A percentile compares a stretch with the other conserved stretches of the same genome.
Conservation (phyloP, 2,329 filamentous ascomycete genomes). For the Aspergillus tanneri region DNA sequence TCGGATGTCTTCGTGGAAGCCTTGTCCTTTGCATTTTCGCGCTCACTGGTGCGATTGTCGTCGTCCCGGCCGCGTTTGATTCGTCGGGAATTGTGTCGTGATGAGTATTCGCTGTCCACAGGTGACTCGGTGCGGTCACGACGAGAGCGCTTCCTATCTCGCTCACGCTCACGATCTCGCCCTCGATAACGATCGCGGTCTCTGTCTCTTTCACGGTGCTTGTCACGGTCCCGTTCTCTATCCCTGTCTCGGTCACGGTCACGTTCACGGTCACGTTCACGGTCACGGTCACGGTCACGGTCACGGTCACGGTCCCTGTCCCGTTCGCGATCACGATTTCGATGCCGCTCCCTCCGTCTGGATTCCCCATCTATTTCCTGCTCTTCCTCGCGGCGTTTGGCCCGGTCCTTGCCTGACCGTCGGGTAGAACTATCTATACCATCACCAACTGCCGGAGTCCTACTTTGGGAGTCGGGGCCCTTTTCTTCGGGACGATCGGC, state of each 20-base stretch:
- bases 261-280: slow-evolving; percentile 31
- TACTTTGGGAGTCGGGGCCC: slow-evolving; percentile 20
- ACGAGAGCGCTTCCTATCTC: slow-evolving; percentile 39
- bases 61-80: slow-evolving; percentile 37
- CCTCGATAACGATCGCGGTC: slow-evolving; percentile 36
- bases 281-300: slow-evolving; percentile 37
- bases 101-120: slow-evolving; percentile 32
- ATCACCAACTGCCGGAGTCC: slow-evolving; percentile 21
- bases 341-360: slow-evolving; percentile 42
- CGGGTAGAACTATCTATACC: slow-evolving; percentile 26
- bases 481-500: slow-evolving; percentile 34
- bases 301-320: slow-evolving; percentile 27
- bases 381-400: slow-evolving; percentile 31
- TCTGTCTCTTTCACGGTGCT: slow-evolving; percentile 42
- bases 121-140: slow-evolving; percentile 42
- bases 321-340: slow-evolving; percentile 38
- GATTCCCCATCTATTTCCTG: slow-evolving; percentile 38
- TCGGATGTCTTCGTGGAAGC: slow-evolving; percentile 20
- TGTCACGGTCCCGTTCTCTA: slow-evolving; percentile 39
- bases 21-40: slow-evolving; percentile 21
- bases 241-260: slow-evolving; percentile 26
- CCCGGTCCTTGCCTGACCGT: slow-evolving; percentile 32
- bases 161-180: slow-evolving; percentile 25
- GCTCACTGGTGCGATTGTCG: slow-evolving; percentile 26
- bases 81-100: slow-evolving; percentile 36